Evolutionary conservation across 169 alveolate species (phyloP).

Genomic region (Plasmodium berghei): DNA sequence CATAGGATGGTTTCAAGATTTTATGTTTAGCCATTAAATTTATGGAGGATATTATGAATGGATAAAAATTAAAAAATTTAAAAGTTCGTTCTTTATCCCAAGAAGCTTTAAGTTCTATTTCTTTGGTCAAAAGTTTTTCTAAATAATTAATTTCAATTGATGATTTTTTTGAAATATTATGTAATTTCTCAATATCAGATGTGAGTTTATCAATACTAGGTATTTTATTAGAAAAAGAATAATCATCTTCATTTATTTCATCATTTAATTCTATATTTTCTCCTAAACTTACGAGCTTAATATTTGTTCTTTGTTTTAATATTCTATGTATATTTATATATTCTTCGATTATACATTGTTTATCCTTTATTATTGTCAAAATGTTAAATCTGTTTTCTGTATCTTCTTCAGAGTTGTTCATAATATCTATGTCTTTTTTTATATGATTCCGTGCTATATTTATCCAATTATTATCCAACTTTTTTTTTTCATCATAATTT

Average conservation of each 20-base stretch:
- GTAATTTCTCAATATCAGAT: neutral
- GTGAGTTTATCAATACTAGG: slow-evolving; percentile 41
- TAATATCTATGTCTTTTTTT: slow-evolving; percentile 27
- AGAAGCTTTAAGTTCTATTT: slow-evolving; percentile 15
- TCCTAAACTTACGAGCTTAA: slow-evolving; percentile 29
- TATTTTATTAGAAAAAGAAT: neutral
- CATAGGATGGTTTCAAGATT: slow-evolving; percentile 25
- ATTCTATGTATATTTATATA: slow-evolving; percentile 45
- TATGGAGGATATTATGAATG: slow-evolving; percentile 47
- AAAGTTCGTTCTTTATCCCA: slow-evolving; percentile 63
- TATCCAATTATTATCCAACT: neutral
- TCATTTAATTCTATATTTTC: slow-evolving; percentile 18
- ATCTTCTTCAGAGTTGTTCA: slow-evolving; percentile 1
- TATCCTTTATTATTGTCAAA: slow-evolving; percentile 34
- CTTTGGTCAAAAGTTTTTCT: slow-evolving; percentile 11
- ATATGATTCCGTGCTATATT: slow-evolving; percentile 26
- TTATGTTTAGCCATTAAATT: slow-evolving; percentile 63
- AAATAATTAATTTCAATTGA: slow-evolving; percentile 22
- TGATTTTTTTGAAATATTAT: slow-evolving; percentile 13
- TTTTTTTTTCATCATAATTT: neutral
- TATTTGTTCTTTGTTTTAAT: slow-evolving; percentile 12
- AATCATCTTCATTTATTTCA: slow-evolving; percentile 44
- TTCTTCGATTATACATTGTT: slow-evolving; percentile 14
- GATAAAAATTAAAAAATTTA: slow-evolving; percentile 50
- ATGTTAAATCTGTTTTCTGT: slow-evolving; percentile 34